A percentile compares a stretch with the other conserved stretches of the same genome.
phyloP scores from a whole-genome alignment of 1,284 basidiomycete species.

The Retiboletus fuscus region DNA sequence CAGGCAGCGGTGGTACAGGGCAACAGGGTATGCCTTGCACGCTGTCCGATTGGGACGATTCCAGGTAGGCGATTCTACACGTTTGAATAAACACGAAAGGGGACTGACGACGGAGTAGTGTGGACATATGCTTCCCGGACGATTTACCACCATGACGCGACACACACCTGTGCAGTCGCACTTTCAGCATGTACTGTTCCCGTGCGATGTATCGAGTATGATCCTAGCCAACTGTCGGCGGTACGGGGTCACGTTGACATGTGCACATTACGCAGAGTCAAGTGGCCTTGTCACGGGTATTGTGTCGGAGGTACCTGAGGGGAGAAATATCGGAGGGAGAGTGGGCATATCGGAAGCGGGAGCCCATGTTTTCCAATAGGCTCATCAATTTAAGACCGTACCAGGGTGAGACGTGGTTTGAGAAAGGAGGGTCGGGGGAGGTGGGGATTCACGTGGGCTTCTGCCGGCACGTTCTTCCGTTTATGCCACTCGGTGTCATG shows the following conservation, averaged over 20 bases:
- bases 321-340: not conserved
- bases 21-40: slow-evolving; percentile 56
- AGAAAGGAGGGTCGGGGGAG: slow-evolving; percentile 56
- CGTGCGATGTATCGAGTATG: not conserved
- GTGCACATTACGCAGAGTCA: not conserved
- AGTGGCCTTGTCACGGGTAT: not conserved
- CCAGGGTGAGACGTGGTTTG: slow-evolving; percentile 55
- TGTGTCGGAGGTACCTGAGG: slow-evolving; percentile 2
- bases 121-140: not conserved
- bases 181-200: not conserved
- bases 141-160: not conserved
- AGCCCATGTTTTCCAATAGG: slow-evolving; percentile 5
- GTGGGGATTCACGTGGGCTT: slow-evolving; percentile 50
- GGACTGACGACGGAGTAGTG: not conserved
- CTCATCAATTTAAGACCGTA: not conserved
- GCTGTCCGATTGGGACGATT: slow-evolving; percentile 48
- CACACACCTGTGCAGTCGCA: not conserved
- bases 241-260: not conserved
- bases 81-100: not conserved
- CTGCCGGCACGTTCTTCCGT: not conserved
- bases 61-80: not conserved
- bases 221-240: not conserved
- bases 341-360: slow-evolving; percentile 2
- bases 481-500: not conserved
- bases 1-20: slow-evolving; percentile 59